Base-by-base conservation (phyloP, 352 stramenopile genomes). In the Pythium aristosporum region DNA sequence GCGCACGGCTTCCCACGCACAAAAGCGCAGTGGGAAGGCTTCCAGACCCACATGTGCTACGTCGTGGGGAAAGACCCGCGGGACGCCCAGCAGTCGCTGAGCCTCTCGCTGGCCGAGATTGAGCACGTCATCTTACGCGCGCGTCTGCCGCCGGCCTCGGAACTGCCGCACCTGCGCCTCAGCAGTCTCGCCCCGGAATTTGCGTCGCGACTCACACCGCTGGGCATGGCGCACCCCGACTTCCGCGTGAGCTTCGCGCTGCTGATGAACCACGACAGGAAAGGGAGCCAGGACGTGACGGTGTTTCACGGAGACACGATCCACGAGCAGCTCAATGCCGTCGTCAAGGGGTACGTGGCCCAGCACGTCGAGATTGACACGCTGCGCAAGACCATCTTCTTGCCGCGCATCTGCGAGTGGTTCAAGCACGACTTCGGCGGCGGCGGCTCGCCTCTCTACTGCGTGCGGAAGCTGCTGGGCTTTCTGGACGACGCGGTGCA, bases 171-270 rank as follows among this genome's bases (percentile, higher is more conserved):
- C 51, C 21, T 80, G 2, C 25, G 43, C 34, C 56, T 76, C 5
- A 55, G 69, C 42, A 25, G 48, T 7, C 20, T 71, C 52, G 9
- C 41, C 34, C 15, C 46, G 32, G 42, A 36, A 11, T 48, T 43
- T 9, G 53, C 44, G 4, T 16, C 30, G 7, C 57, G 58, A 1
- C 55, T 89, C 0, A 48, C 54, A 8, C 61, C 59, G 5, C 73
- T 89, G 11, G 80, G 73, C 0, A 30, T 94, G 6, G 52, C 61
- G 2, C 84, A 92, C 49, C 85, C 85, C 5, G 87, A 96, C 66
- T 96, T 96, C 52, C 83, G 87, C 2, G 41, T 93, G 2, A 87
- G 76, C 57, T 76, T 96, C 28, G 87, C 83, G 16, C 57, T 96
- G 8, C 70, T 85, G 15, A 72, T 88, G 69, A 84, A 91, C 41